phyloP scores from a whole-genome alignment of 2,329 filamentous ascomycete species.

The Endoconidiophora laricicola region DNA sequence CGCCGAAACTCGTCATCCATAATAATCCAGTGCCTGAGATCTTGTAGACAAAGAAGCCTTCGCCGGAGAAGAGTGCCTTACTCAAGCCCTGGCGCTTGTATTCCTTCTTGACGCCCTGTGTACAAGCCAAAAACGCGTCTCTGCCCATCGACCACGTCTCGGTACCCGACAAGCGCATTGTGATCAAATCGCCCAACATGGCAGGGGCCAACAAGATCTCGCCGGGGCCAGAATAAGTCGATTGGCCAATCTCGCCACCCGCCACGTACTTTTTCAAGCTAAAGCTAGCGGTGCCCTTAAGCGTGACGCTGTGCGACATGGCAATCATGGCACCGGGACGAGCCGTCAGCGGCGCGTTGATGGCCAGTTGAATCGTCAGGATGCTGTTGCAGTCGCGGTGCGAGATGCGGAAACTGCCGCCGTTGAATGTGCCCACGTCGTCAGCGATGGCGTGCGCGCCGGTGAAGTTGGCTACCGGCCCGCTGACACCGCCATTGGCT shows the following conservation, averaged over 20 bases:
- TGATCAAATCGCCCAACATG: constrained; percentile 70
- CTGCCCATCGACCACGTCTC: constrained; percentile 73
- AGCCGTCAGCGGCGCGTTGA: constrained; percentile 66
- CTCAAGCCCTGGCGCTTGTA: constrained; percentile 72
- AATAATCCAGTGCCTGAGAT: constrained; percentile 65
- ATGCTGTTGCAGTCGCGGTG: constrained; percentile 85
- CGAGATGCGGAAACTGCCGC: constrained; percentile 82
- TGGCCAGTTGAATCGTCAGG: constrained; percentile 73
- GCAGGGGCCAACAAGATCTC: constrained; percentile 73
- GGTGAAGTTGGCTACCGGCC: constrained; percentile 19
- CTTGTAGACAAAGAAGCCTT: constrained; percentile 82
- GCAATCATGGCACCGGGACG: constrained; percentile 87
- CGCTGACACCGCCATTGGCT: background rate
- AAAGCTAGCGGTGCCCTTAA: constrained; percentile 73
- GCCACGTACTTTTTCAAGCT: constrained; percentile 80
- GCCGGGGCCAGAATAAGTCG: constrained; percentile 74
- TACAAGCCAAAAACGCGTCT: constrained; percentile 73
- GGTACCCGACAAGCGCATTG: constrained; percentile 53
- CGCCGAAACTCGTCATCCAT: constrained; percentile 87
- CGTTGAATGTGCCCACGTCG: constrained; percentile 93
- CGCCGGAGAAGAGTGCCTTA: constrained; percentile 87
- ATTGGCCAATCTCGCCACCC: constrained; percentile 62
- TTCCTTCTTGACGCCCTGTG: constrained; percentile 74
- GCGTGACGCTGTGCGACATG: constrained; percentile 76
- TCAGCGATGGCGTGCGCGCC: constrained; percentile 39